A percentile compares a stretch with the other conserved stretches of the same genome.
Conservation (phyloP, 176 grass and related monocot species). For the Triticum dicoccoides region DNA sequence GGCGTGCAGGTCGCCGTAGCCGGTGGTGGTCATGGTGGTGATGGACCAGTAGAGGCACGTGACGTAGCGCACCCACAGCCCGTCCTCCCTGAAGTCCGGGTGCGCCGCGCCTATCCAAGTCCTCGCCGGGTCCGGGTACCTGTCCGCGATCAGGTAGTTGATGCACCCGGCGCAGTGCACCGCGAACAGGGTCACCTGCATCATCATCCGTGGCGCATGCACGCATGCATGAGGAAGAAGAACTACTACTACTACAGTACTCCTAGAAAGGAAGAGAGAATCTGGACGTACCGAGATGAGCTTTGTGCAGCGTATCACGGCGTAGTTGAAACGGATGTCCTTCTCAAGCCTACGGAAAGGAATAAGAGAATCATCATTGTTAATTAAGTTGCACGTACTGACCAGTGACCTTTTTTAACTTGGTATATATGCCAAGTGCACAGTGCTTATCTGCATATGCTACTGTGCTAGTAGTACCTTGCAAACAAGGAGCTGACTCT, state of each 20-base stretch:
- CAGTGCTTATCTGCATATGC: not conserved
- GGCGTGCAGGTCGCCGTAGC: constrained; percentile 96
- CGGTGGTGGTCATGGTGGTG: constrained; percentile 89
- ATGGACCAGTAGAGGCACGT: constrained; percentile 94
- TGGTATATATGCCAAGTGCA: not conserved
- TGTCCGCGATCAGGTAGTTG: constrained; percentile 95
- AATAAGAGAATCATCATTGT: not conserved
- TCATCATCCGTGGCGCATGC: not conserved
- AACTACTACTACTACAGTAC: not conserved
- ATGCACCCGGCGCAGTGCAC: constrained; percentile 87
- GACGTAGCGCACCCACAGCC: constrained; percentile 79
- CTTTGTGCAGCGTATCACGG: constrained; percentile 68
- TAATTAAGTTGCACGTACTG: not conserved
- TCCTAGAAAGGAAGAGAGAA: not conserved
- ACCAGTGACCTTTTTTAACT: not conserved
- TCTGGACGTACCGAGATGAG: constrained; percentile 46
- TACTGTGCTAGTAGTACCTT: constrained; percentile 25
- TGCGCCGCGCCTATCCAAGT: constrained; percentile 90
- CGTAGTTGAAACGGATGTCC: constrained; percentile 76
- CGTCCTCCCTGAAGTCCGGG: constrained; percentile 74
- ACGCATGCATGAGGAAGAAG: not conserved
- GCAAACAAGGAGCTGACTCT: constrained; percentile 66
- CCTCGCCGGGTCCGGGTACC: constrained; percentile 70
- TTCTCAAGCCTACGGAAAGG: constrained; percentile 56
- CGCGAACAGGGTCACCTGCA: constrained; percentile 81